Evolutionary conservation across 371 early-diverging fungal species (phyloP), one percentile per base, ranked within the genome.

Genomic region (Syncephalastrum sp.): DNA sequence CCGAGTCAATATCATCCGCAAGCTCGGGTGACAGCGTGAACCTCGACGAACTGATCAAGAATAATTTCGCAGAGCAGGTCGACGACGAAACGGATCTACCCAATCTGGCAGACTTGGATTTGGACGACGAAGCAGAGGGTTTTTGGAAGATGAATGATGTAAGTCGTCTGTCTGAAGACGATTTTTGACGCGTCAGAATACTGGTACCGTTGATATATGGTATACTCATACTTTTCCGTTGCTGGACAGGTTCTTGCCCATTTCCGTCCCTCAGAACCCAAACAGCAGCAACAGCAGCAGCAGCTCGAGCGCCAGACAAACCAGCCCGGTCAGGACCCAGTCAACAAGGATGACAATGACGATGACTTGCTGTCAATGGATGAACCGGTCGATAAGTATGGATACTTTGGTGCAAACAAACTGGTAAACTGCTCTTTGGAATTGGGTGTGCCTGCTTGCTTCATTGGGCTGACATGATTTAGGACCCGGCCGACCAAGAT

Each of bases 131-230:
- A 17, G 68, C 64, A 42, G 78, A 77, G 44, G 74, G 72, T 27
- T 77, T 77, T 52, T 77, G 74, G 74, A 74, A 74, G 52, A 55
- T 77, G 50, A 69, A 70, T 47, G 61, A 69, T 55, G 71, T 70
- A 66, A 65, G 54, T 33, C 38, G 27, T 47, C 27, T 47, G 27
- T 47, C 27, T 47, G 16, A 24, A 41, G 17, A 7, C 47, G 48
- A 23, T 16, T 49, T 0, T 33, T 33, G 38, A 33, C 38, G 38
- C 38, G 38, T 33, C 38, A 46, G 47, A n/a, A 46, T 46, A 13
- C 47, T 16, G n/a, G 5, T 2, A 42, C 8, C 42, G 5, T 8
- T n/a, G 5, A 14, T 23, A 2, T 21, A 21, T 21, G 2, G 0
- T 21, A 21, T 21, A 42, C 17, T 45, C 7, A 41, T 27, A 21